These are phyloP conservation scores for Komagataella pseudopastoris DNA, from an alignment of 805 yeast species.

Conservation along the genomic window DNA sequence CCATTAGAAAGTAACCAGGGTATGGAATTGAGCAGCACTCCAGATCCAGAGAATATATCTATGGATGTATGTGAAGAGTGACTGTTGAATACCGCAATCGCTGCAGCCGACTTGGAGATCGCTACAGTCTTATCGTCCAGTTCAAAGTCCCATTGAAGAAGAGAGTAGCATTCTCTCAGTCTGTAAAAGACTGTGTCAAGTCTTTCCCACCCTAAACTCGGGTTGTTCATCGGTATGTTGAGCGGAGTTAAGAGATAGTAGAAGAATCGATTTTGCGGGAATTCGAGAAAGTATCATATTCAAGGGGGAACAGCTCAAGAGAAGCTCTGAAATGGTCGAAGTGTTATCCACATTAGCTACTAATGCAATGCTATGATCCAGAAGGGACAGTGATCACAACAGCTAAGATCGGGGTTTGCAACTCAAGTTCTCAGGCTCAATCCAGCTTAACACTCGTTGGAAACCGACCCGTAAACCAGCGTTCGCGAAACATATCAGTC, in stretches of 20 bases:
- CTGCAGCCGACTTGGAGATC: constrained; percentile 38
- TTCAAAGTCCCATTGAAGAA: constrained; percentile 34
- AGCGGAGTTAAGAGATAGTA: not conserved
- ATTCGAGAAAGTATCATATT: not conserved
- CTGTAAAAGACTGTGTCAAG: constrained; percentile 60
- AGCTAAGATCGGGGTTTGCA: no score
- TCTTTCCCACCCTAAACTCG: constrained; percentile 62
- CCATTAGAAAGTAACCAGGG: constrained; percentile 36
- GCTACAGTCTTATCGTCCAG: constrained; percentile 29
- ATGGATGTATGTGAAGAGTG: constrained; percentile 9
- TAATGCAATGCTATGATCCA: not conserved
- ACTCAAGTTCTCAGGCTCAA: not conserved
- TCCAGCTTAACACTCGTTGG: not conserved
- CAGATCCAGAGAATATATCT: constrained; percentile 21
- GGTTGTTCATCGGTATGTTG: constrained; percentile 15
- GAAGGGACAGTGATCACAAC: not conserved
- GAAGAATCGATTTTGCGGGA: not conserved
- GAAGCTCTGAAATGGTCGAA: not conserved
- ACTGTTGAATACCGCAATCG: constrained; percentile 36
- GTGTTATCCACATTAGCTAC: not conserved
- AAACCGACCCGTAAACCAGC: not conserved
- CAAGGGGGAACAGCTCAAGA: not conserved
- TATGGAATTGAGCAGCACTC: constrained; percentile 14
- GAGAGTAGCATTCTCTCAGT: constrained; percentile 37
- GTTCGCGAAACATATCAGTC: not conserved